These are phyloP conservation scores for Ilyonectria sp. DNA, from an alignment of 2,329 filamentous ascomycete genomes.

Conservation along the genomic window DNA sequence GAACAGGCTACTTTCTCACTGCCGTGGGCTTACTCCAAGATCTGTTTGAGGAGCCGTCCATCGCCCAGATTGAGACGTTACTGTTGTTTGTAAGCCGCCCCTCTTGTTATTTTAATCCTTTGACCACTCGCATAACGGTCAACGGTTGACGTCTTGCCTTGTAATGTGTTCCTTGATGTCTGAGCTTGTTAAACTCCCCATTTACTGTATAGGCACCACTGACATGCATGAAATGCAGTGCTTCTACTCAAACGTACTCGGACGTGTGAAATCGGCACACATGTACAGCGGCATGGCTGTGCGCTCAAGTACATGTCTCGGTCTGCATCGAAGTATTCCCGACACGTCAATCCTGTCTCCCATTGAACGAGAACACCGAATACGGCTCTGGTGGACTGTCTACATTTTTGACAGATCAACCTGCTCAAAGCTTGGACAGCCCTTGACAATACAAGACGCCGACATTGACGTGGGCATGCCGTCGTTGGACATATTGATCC, in stretches of 20 bases:
- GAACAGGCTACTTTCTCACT: constrained; percentile 30
- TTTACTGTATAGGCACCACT: neutral
- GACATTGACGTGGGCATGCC: constrained; percentile 34
- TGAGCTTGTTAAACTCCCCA: neutral
- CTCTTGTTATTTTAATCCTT: neutral
- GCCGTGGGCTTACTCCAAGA: constrained; percentile 31
- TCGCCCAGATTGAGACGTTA: constrained; percentile 30
- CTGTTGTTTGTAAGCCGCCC: constrained; percentile 30
- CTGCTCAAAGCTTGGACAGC: constrained; percentile 33
- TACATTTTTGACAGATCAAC: constrained; percentile 35
- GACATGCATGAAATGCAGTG: constrained; percentile 14
- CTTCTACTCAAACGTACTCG: constrained; percentile 34
- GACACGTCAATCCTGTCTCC: constrained; percentile 19
- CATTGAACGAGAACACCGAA: constrained; percentile 26
- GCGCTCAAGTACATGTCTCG: constrained; percentile 31
- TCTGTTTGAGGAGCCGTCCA: constrained; percentile 32
- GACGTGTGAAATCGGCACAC: constrained; percentile 29
- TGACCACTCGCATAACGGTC: too few species aligned
- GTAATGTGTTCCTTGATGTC: neutral
- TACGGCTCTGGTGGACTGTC: constrained; percentile 35
- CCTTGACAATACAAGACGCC: constrained; percentile 31
- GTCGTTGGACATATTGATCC: constrained; percentile 8
- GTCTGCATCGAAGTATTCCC: constrained; percentile 27
- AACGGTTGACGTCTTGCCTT: neutral
- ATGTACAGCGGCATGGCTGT: constrained; percentile 37